Evolutionary conservation across 148 eudicot species (phyloP).

Genomic region (Vaccinium corymbosum): DNA sequence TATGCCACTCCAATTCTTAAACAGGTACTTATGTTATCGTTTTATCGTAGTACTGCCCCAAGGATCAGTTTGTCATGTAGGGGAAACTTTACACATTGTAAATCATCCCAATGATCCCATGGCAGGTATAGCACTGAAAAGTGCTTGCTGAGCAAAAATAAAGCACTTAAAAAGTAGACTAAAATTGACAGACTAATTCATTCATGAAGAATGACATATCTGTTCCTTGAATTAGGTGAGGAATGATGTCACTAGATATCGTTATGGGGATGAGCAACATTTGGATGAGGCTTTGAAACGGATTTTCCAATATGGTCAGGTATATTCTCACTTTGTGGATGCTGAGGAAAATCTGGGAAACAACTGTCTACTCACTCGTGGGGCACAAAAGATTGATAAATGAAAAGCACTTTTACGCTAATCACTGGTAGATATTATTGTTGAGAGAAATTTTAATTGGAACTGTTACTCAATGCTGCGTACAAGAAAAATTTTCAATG

Average conservation of each 20-base stretch:
- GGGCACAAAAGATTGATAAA: conserved; percentile 1
- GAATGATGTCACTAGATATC: conserved; percentile 83
- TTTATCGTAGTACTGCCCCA: neutral
- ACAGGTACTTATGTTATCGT: conserved; percentile 51
- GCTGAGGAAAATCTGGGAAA: neutral
- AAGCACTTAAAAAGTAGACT: neutral
- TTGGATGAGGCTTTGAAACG: conserved; percentile 94
- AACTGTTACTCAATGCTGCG: neutral
- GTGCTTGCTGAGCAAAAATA: neutral
- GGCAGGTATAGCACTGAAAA: neutral
- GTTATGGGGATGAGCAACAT: conserved; percentile 98
- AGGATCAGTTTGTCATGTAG: neutral
- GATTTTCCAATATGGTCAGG: conserved; percentile 94
- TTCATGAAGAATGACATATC: conserved; percentile 13
- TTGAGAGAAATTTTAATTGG: neutral
- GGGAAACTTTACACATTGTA: neutral
- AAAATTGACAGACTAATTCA: neutral
- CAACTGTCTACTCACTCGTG: neutral
- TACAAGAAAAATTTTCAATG: neutral
- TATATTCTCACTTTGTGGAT: conserved; percentile 24
- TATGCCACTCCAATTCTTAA: conserved; percentile 78
- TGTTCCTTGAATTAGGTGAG: conserved; percentile 56
- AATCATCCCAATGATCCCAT: neutral
- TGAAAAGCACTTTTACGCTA: neutral
- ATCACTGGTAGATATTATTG: neutral